Evolutionary conservation across 1,284 basidiomycete species (phyloP), one percentile per base, ranked within the genome.

Genomic region (Pseudozyma tsukubaensis): DNA sequence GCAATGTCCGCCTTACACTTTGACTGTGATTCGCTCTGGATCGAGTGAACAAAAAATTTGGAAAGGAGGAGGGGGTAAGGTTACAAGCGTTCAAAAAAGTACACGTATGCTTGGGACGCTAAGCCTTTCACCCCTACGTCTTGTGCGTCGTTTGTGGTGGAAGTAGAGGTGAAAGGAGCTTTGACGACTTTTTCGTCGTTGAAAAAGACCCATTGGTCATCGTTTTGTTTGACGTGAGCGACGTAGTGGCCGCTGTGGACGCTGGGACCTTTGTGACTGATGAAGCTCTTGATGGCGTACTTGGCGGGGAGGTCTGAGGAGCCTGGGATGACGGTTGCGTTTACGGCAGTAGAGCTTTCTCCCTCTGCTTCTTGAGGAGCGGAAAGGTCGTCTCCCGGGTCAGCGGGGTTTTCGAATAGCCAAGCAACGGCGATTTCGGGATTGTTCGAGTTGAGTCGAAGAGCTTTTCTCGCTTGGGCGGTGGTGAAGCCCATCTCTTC

Each of bases 381-480:
- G 1, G 83, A 69, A 16, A 82, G 77, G 16, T 90, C 90, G 1
- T 78, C 92, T 19, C 94, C 94, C 1, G 85, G 87, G 77, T 97
- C 94, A 61, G 94, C 94, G 0, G 94, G 92, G 80, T 99, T 92
- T 68, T 89, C 93, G 86, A 99, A 98, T n/a, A 98, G 86, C 96
- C 96, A 99, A 74, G 97, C 95, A 3, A 98, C 90, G 0, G 95
- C 95, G 24, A 92, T 89, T 77, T 96, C 94, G 0, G 90, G 85
- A 78, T 94, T 89, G 18, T 91, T 91, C 45, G 87, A 87, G 91
- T 94, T 94, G 82, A 96, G 90, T 1, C 90, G 87, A 13, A 99
- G 86, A 0, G 96, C 95, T 83, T 98, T 98, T 58, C 88, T 87
- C 0, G 94, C 94, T 84, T 98, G 94, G 2, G 90, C 88, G 2